A percentile compares a stretch with the other conserved stretches of the same genome.
Conservation (phyloP, 2,329 filamentous ascomycete species). For the Epichloe coenophiala region DNA sequence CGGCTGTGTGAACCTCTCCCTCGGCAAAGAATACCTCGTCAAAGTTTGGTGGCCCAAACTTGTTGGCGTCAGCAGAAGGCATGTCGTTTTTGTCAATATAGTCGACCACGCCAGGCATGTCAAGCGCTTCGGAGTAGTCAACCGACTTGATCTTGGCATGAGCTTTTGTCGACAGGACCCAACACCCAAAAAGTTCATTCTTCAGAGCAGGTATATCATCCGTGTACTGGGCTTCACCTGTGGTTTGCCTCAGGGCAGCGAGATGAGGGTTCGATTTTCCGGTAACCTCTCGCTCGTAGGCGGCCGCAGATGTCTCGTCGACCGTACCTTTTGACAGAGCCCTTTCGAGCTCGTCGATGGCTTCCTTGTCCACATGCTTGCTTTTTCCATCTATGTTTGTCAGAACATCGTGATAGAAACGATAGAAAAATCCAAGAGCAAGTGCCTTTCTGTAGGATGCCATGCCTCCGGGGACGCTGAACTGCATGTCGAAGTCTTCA, state of each 20-base stretch:
- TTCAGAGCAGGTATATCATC: slow-evolving; percentile 81
- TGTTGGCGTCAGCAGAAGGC: slow-evolving; percentile 67
- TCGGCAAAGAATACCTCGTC: slow-evolving; percentile 91
- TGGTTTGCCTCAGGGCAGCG: slow-evolving; percentile 84
- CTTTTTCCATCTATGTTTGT: slow-evolving; percentile 39
- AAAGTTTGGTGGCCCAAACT: slow-evolving; percentile 70
- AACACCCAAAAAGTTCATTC: slow-evolving; percentile 79
- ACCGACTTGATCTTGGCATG: slow-evolving; percentile 74
- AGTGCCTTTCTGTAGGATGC: slow-evolving; percentile 87
- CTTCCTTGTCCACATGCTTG: slow-evolving; percentile 51
- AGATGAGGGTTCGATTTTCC: slow-evolving; percentile 81
- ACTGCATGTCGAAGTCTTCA: slow-evolving; percentile 74
- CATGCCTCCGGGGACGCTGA: slow-evolving; percentile 93
- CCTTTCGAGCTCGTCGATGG: slow-evolving; percentile 72
- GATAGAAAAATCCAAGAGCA: slow-evolving; percentile 89
- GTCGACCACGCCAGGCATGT: slow-evolving; percentile 73
- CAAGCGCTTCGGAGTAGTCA: slow-evolving; percentile 61
- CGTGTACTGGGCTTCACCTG: slow-evolving; percentile 89
- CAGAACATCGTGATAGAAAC: slow-evolving; percentile 86
- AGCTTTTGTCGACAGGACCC: slow-evolving; percentile 78
- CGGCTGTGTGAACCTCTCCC: slow-evolving; percentile 75
- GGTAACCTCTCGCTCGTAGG: slow-evolving; percentile 70
- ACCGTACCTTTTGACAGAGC: slow-evolving; percentile 68
- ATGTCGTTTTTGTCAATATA: slow-evolving; percentile 76
- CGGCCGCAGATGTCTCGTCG: slow-evolving; percentile 59